Base-by-base conservation (phyloP, 2,329 filamentous ascomycete species). In the Arthrobotrys megalospora region DNA sequence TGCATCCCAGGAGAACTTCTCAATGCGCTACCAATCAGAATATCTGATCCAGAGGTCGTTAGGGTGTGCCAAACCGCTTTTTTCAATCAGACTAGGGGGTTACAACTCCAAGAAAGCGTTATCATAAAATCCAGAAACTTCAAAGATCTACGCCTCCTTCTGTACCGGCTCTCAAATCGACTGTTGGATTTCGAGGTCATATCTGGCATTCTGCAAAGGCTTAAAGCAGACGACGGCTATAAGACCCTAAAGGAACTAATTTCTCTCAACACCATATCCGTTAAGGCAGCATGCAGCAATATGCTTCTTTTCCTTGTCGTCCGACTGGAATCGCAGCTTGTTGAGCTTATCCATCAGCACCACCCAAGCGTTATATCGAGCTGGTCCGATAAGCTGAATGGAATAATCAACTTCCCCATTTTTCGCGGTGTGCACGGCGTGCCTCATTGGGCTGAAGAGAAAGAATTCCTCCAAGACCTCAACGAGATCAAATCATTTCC, bases 1-100 rank as follows among this genome's bases (percentile, higher is more conserved):
- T 52, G 3, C 8, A 60, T 73, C 11, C 48, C 58, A 16, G 16
- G 2, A 11, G 28, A 60, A n/a, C 52, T 66, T 38, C 48, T 73
- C 1, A 73, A 73, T 34, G 60, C 58, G 0, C n/a, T 73, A 5
- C 69, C 69, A 36, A 73, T 73, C 19, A 47, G 48, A 41, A 58
- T 65, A 60, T 65, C 58, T 10, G 69, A 73, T 7, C 28, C 60
- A 11, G 16, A 55, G 36, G 24, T 73, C n/a, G 28, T 73, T 1
- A 41, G 14, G 8, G 41, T 65, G 14, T 73, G 69, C 16, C 28
- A 41, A 24, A 16, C 19, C 32, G 11, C 16, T 12, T 16, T 41
- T 7, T 41, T 36, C 6, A 3, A 8, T 1, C 28, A 6, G n/a
- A n/a, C n/a, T 5, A 21, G 34, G 11, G 48, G 47, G 7, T 11